Base-by-base conservation (phyloP, 1,284 basidiomycete genomes). In the Hypsizygus ulmarius region DNA sequence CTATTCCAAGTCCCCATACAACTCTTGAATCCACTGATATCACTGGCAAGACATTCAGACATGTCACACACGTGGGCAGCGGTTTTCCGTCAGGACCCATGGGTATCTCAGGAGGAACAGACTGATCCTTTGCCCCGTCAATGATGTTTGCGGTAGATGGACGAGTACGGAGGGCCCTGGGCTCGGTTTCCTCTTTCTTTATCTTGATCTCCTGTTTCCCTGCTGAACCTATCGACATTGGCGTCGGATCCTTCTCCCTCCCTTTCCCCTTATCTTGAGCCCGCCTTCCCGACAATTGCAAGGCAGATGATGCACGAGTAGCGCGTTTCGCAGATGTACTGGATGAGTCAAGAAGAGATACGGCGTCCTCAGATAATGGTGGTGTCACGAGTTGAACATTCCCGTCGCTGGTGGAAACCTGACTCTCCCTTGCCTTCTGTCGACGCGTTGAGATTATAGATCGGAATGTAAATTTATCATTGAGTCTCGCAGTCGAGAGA, bases 11-110 rank as follows among this genome's bases (percentile, higher is more conserved):
- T 9, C 85, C 86, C 84, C 84, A 89, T 16, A 89, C 81, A 25
- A 88, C 75, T 61, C 82, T 71, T 19, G 75, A 77, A 63, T 87
- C 83, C 18, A 89, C 80, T 44, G 81, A 77, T 54, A 88, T 88
- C 49, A 88, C 75, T 3, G 85, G 85, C 51, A 89, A 62, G 36
- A 88, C 69, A 58, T 79, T 86, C 43, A 65, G 67, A 64, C 85
- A 89, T 29, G 82, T 88, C 58, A 72, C 66, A 56, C 85, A 88
- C 7, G 68, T 76, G 43, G 85, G 85, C 36, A 88, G 62, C 14
- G 69, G 71, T 58, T 74, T 76, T 28, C 81, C 81, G 59, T 83
- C 79, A 37, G 73, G 66, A 19, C 78, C 81, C 51, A 69, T 59
- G 10, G 72, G 77, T 18, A 70, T 57, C 14, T 71, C 66, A 42